Evolutionary conservation across 179 eudicot genomes (phyloP).

Genomic region (Silene noctiflora): DNA sequence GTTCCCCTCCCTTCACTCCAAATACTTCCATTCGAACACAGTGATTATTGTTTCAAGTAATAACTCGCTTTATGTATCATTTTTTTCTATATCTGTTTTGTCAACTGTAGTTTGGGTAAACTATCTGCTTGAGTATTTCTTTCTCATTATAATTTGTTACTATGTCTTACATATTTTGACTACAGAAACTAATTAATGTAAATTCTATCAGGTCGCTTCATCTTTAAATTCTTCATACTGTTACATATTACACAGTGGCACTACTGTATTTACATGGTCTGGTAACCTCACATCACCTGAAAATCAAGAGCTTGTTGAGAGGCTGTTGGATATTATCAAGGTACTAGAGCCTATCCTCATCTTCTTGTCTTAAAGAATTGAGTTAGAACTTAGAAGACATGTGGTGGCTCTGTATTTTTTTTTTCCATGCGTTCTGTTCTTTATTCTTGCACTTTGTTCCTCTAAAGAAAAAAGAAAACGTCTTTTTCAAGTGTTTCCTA

Average conservation of each 20-base stretch:
- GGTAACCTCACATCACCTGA: constrained; percentile 67
- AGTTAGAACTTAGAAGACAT: not conserved
- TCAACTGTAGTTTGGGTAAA: no score
- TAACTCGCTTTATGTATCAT: not conserved
- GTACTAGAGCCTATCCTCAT: constrained; percentile 35
- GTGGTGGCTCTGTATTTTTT: not conserved
- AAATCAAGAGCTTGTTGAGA: constrained; percentile 87
- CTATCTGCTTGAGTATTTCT: not conserved
- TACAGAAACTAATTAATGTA: constrained; percentile 9
- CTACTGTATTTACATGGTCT: constrained; percentile 73
- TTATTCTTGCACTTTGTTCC: not conserved
- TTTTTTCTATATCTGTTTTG: not conserved
- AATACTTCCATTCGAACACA: not conserved
- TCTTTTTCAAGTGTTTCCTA: not conserved
- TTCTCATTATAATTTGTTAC: constrained; percentile 3
- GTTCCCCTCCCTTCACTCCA: no score
- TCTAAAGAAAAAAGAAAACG: not conserved
- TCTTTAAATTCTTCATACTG: constrained; percentile 88
- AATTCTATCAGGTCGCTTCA: constrained; percentile 64
- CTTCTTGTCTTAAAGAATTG: not conserved
- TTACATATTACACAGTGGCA: constrained; percentile 82
- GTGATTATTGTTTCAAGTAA: not conserved
- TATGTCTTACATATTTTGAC: constrained; percentile 12
- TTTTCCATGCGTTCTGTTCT: not conserved
- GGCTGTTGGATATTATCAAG: constrained; percentile 87